Conservation (phyloP, 2,329 filamentous ascomycete genomes). For the Fusarium sacchari region DNA sequence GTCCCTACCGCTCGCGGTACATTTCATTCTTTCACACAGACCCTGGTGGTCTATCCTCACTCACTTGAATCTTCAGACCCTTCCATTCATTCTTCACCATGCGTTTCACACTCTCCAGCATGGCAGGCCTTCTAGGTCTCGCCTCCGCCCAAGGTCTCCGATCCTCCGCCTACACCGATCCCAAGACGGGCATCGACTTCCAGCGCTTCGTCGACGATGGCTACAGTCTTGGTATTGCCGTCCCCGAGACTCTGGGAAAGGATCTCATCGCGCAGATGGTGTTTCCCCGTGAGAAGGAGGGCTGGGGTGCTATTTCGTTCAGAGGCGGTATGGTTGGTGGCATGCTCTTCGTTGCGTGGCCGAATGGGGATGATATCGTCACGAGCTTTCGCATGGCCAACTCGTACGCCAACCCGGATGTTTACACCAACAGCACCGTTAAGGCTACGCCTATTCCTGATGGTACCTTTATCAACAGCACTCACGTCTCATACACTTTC, state of each 20-base stretch:
- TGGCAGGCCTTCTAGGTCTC: slow-evolving; percentile 37
- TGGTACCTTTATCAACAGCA: slow-evolving; percentile 62
- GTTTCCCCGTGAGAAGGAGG: slow-evolving; percentile 49
- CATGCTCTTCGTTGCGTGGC: slow-evolving; percentile 61
- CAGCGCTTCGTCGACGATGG: slow-evolving; percentile 50
- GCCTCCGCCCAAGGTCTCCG: slow-evolving; percentile 34
- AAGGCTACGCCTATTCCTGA: slow-evolving; percentile 57
- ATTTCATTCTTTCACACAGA: slow-evolving; percentile 22
- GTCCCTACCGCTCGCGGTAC: slow-evolving; percentile 25
- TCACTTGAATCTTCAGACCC: background rate
- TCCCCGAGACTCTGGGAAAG: slow-evolving; percentile 58
- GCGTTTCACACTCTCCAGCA: slow-evolving; percentile 24
- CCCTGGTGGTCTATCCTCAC: slow-evolving; percentile 37
- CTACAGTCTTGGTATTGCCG: slow-evolving; percentile 60
- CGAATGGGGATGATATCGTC: slow-evolving; percentile 55
- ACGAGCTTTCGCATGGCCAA: slow-evolving; percentile 46
- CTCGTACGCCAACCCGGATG: slow-evolving; percentile 58
- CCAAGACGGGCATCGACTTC: slow-evolving; percentile 58
- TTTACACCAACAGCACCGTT: slow-evolving; percentile 55
- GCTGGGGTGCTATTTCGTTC: slow-evolving; percentile 60
- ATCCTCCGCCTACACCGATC: slow-evolving; percentile 51
- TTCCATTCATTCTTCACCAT: slow-evolving; percentile 19
- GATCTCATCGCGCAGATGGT: slow-evolving; percentile 67
- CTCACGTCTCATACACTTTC: slow-evolving; percentile 64
- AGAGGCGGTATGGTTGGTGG: slow-evolving; percentile 58